These are phyloP conservation scores for Diaporthe citri DNA, from an alignment of 2,329 filamentous ascomycete species.

Conservation along the genomic window DNA sequence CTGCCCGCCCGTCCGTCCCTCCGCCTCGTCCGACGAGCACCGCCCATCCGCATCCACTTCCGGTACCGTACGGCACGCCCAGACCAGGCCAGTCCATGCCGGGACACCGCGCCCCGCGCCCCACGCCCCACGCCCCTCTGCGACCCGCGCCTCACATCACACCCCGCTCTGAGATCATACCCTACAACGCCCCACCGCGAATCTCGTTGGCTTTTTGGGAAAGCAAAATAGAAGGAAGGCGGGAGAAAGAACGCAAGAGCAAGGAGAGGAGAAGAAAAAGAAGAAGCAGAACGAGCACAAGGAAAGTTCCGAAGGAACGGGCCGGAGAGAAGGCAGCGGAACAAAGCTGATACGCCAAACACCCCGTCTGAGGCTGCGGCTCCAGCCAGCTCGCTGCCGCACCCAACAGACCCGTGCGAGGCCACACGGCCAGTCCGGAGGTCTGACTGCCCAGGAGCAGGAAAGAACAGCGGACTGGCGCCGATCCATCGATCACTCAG, in stretches of 20 bases:
- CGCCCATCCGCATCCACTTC: not conserved
- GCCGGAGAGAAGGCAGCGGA: not conserved
- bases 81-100: slow-evolving; percentile 4
- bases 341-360: not conserved
- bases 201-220: slow-evolving; percentile 20
- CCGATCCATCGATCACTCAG: not conserved
- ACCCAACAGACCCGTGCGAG: slow-evolving; percentile 14
- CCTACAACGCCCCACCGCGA: slow-evolving; percentile 27
- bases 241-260: not conserved
- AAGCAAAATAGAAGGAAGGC: not conserved
- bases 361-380: not conserved
- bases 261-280: too few species aligned
- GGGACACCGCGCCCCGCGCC: slow-evolving; percentile 24
- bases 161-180: slow-evolving; percentile 40
- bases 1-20: not conserved
- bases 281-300: not conserved
- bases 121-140: slow-evolving; percentile 27
- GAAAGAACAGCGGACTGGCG: slow-evolving; percentile 1
- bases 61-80: not conserved
- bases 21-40: not conserved
- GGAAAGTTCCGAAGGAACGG: not conserved
- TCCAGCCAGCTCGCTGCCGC: slow-evolving; percentile 16
- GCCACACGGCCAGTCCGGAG: slow-evolving; percentile 22
- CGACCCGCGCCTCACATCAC: slow-evolving; percentile 25
- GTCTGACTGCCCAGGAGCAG: not conserved